A percentile compares a stretch with the other conserved stretches of the same genome.
Conservation (phyloP, 495 filamentous ascomycete species). For the Xylaria venustula region DNA sequence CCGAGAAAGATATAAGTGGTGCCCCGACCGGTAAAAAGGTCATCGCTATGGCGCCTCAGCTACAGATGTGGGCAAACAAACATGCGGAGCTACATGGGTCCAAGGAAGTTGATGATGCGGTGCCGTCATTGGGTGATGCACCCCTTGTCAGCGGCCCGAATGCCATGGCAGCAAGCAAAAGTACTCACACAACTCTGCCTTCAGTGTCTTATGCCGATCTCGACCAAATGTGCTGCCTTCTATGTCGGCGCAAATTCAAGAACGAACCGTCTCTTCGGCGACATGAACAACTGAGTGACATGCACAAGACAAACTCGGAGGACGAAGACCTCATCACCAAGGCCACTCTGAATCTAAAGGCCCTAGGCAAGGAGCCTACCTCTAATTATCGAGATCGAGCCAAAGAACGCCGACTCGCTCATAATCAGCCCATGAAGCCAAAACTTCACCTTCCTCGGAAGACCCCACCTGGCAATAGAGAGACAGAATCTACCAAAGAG, state of each 20-base stretch:
- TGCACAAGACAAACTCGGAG: constrained; percentile 70
- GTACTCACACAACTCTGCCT: constrained; percentile 9
- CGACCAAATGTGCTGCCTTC: constrained; percentile 68
- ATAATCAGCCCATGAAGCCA: constrained; percentile 63
- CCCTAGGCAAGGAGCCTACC: constrained; percentile 35
- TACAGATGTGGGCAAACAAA: constrained; percentile 87
- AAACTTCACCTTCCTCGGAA: constrained; percentile 43
- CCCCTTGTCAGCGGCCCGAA: constrained; percentile 22
- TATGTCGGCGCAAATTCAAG: constrained; percentile 76
- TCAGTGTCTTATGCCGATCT: constrained; percentile 65
- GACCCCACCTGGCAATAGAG: constrained; percentile 22
- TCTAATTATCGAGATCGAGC: constrained; percentile 78
- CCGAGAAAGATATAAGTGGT: constrained; percentile 43
- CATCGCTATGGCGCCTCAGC: constrained; percentile 58
- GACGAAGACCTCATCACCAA: constrained; percentile 58
- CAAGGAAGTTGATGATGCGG: constrained; percentile 20
- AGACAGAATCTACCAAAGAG: constrained; percentile 20
- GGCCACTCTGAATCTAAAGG: constrained; percentile 55
- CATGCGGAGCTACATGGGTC: constrained; percentile 78
- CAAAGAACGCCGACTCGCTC: constrained; percentile 73
- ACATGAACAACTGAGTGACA: constrained; percentile 73
- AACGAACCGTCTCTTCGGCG: constrained; percentile 64
- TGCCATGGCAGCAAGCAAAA: constrained; percentile 16
- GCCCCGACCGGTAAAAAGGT: constrained; percentile 54
- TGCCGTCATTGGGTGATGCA: constrained; percentile 15